A percentile compares a stretch with the other conserved stretches of the same genome.
Evolutionary conservation across 2,329 filamentous ascomycete species (phyloP).

Genomic region (Torrubiella hemipterigena): DNA sequence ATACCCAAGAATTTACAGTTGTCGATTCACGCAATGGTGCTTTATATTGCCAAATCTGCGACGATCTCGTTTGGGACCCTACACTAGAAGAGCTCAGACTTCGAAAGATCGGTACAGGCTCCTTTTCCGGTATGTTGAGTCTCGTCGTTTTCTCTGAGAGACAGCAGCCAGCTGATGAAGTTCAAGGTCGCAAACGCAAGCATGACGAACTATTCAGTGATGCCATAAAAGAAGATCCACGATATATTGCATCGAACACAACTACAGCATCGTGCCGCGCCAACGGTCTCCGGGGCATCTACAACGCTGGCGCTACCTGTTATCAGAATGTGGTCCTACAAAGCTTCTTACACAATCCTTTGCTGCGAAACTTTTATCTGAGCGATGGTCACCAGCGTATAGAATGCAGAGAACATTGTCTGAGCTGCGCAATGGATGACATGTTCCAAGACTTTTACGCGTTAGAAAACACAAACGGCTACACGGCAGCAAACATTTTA

Average conservation of each 20-base stretch:
- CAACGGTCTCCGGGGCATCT: constrained; percentile 80
- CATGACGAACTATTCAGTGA: constrained; percentile 59
- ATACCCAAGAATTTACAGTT: constrained; percentile 40
- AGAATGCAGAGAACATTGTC: constrained; percentile 57
- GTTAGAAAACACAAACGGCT: constrained; percentile 71
- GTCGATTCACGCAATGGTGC: constrained; percentile 66
- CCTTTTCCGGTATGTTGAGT: constrained; percentile 44
- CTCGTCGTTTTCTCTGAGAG: background rate
- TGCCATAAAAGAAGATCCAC: constrained; percentile 56
- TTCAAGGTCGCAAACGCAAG: constrained; percentile 58
- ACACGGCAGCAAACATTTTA: constrained; percentile 80
- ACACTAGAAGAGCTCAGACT: constrained; percentile 65
- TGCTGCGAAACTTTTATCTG: constrained; percentile 85
- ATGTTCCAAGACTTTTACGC: constrained; percentile 64
- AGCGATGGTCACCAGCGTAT: constrained; percentile 74
- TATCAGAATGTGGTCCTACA: constrained; percentile 97
- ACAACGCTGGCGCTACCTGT: constrained; percentile 97
- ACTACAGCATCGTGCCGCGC: constrained; percentile 71
- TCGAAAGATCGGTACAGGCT: constrained; percentile 55
- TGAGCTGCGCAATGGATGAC: constrained; percentile 61
- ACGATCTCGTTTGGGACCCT: constrained; percentile 74
- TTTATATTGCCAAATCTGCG: constrained; percentile 70
- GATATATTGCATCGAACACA: constrained; percentile 68
- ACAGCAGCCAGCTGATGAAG: constrained; percentile 3
- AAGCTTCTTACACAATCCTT: constrained; percentile 83